phyloP scores from a whole-genome alignment of 1,284 basidiomycete species.

The Gymnopus androsaceus region DNA sequence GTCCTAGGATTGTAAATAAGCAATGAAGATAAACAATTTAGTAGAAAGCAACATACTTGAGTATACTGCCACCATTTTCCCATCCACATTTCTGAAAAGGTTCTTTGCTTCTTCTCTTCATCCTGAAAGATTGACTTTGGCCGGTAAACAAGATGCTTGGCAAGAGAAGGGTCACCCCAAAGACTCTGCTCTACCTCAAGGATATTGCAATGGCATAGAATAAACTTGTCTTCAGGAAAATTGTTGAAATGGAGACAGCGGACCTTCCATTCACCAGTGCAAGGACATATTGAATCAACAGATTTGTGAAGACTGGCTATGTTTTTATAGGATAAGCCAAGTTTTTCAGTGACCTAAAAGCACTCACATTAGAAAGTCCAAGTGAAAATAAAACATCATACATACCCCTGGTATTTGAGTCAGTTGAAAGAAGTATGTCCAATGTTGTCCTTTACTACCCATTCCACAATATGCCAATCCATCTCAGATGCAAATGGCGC shows the following conservation, averaged over 20 bases:
- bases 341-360: neutral
- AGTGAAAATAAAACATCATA: neutral
- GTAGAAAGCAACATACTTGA: conserved; percentile 28
- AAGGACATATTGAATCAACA: neutral
- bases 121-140: neutral
- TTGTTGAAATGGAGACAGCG: neutral
- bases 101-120: neutral
- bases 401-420: conserved; percentile 16
- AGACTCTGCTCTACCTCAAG: neutral
- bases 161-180: neutral
- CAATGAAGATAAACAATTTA: neutral
- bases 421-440: neutral
- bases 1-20: conserved; percentile 18
- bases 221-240: neutral
- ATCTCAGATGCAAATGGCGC: conserved; percentile 22
- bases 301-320: neutral
- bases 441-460: conserved; percentile 17
- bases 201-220: neutral
- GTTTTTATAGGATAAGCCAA: conserved; percentile 5
- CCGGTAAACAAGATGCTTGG: neutral
- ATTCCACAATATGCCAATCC: conserved; percentile 20
- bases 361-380: neutral
- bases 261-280: neutral
- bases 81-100: conserved; percentile 37
- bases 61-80: conserved; percentile 41